phyloP scores from a whole-genome alignment of 1,139 yeast genomes.

The Protomyces inouyei region DNA sequence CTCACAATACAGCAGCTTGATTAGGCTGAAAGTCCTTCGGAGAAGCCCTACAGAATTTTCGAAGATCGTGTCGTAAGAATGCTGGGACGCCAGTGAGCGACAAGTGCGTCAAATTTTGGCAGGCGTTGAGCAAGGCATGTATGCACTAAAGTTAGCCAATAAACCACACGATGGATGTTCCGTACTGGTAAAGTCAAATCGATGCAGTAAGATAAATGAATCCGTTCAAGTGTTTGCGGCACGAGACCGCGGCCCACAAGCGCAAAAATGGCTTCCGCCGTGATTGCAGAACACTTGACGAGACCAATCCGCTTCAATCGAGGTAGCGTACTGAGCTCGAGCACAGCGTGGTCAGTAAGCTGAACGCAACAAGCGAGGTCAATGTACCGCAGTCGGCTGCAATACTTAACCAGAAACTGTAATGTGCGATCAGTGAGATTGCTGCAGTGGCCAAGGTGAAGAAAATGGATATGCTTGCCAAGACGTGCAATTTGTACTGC shows the following conservation, averaged over 20 bases:
- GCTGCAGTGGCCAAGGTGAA: conserved; percentile 91
- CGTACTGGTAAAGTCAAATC: conserved; percentile 50
- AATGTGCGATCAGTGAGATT: conserved; percentile 88
- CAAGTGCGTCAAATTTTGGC: conserved; percentile 86
- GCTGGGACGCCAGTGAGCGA: conserved; percentile 86
- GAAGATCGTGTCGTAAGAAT: conserved; percentile 77
- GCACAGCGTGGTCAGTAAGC: conserved; percentile 76
- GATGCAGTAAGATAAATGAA: conserved; percentile 87
- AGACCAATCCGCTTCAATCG: conserved; percentile 84
- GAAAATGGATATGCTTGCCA: conserved; percentile 78
- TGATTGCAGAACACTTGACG: conserved; percentile 83
- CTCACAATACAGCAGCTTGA: conserved; percentile 65
- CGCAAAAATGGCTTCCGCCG: conserved; percentile 78
- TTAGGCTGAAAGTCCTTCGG: conserved; percentile 88
- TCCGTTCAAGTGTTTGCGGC: conserved; percentile 74
- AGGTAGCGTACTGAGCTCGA: conserved; percentile 71
- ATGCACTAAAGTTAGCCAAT: conserved; percentile 36
- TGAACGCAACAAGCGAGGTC: conserved; percentile 94
- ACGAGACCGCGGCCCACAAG: conserved; percentile 68
- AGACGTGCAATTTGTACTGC: conserved; percentile 64
- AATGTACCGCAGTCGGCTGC: conserved; percentile 83
- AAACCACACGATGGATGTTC: not conserved
- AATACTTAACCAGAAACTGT: conserved; percentile 63
- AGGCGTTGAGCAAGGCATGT: conserved; percentile 60
- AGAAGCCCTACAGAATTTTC: conserved; percentile 86